Base-by-base conservation (phyloP, 371 early-diverging fungal species). In the Encephalitozoon intestinalis region DNA sequence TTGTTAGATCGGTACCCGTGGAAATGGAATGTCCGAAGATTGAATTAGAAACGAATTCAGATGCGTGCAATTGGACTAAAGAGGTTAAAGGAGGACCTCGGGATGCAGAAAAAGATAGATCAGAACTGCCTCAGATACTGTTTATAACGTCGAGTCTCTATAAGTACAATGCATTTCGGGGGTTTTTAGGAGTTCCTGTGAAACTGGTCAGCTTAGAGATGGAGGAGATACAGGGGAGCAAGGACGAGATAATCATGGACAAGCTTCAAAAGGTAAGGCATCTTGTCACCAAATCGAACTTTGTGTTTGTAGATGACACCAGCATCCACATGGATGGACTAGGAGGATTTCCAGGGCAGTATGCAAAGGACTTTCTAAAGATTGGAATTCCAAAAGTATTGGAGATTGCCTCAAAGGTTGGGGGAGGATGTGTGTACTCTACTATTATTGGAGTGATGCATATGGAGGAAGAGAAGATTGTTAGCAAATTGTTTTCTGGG, bases 301-400 rank as follows among this genome's bases (percentile, higher is more conserved):
- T 50, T 64, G 31, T 70, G 15, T 41, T 79, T 18, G 43, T 75
- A 4, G 79, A 79, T 34, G 79, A 79, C 63, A 63, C 63, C 12
- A 63, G 67, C 28, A 50, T 79, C 3, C 65, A 66, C 40, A 31
- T 79, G 18, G 44, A 43, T 25, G 75, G 69, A 39, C 63, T 79
- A 11, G 67, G 70, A 31, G 79, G 75, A 44, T 79, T 74, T 53
- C 79, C 79, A 30, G 79, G 79, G 18, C 75, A 71, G 23, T 79
- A 79, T 46, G 63, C 64, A 0, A 79, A 79, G 63, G 52, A 75
- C 49, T 79, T 79, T 66, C 40, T 79, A 8, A 65, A 65, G 26
- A 75, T 79, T 18, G 79, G 79, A 11, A 23, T 30, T 1, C 50
- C 73, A 1, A 26, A 26, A 44, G 63, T 78, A 8, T 50, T 73